Evolutionary conservation across 768 basidiomycete species (phyloP), one percentile per base, ranked within the genome.

Genomic region (button mushroom (Agaricus bisporus)): DNA sequence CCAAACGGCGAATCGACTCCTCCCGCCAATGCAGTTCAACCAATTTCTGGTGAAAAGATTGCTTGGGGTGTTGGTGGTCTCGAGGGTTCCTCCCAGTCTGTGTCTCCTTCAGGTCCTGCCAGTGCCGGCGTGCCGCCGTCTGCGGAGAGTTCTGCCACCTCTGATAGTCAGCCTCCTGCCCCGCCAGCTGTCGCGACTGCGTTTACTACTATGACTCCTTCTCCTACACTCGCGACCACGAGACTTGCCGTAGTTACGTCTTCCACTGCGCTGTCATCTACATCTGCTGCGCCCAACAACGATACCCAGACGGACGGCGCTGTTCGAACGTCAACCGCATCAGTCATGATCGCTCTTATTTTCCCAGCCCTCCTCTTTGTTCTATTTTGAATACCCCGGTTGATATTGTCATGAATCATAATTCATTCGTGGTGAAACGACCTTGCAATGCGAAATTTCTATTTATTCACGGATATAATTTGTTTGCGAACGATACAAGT

Each of bases 1-100:
- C 42, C 75, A 3, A 59, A 65, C 22, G 81, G 80, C 11, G 57
- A 67, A 7, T 70, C 75, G 48, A 73, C 73, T 2, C 60, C 80
- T 4, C 74, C 88, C 0, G 51, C 77, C 15, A 73, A 87, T 51
- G 35, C 70, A 10, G 78, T 66, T 0, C 83, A 90, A 59, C 80
- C 83, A 5, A 64, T 69, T 38, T 72, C 79, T 0, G 67, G 74
- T 46, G 79, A 72, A 9, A 57, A 66, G 12, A 82, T 90, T 41
- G 74, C 81, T 1, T 91, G 84, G 84, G 90, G 90, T 37, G 70
- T 57, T 8, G 90, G 88, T 39, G 61, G 68, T 6, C 78, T 92
- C 49, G 69, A 67, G 38, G 72, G 81, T 44, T 64, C 79, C 10
- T 65, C 69, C 10, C 67, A 55, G 12, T 74, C 74, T 36, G 63